Conservation (phyloP, 805 yeast species). For the Saccharomyces kudriavzevii region DNA sequence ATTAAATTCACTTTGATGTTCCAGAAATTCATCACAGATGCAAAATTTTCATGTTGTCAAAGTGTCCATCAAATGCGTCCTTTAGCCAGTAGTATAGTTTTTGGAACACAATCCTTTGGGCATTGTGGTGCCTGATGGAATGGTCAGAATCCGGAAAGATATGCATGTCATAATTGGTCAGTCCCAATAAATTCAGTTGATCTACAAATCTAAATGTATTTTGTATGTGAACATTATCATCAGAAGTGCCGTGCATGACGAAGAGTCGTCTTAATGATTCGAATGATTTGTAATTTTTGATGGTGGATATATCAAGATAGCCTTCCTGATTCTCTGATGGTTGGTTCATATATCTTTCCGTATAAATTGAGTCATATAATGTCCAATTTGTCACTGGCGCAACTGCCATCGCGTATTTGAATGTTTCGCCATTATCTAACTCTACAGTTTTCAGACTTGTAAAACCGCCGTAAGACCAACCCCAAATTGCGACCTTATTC, state of each 20-base stretch:
- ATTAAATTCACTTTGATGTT: not conserved
- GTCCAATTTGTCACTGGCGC: slow-evolving; percentile 82
- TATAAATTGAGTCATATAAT: slow-evolving; percentile 67
- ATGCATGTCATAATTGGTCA: slow-evolving; percentile 78
- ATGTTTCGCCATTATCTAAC: slow-evolving; percentile 50
- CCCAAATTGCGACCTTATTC: slow-evolving; percentile 64
- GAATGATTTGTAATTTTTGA: slow-evolving; percentile 38
- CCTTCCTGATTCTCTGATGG: slow-evolving; percentile 44
- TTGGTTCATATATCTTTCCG: slow-evolving; percentile 65
- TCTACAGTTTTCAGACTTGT: slow-evolving; percentile 68
- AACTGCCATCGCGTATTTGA: slow-evolving; percentile 71
- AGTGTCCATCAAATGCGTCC: slow-evolving; percentile 44
- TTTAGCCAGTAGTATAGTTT: slow-evolving; percentile 62
- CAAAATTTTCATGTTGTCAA: slow-evolving; percentile 9
- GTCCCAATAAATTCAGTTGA: slow-evolving; percentile 39
- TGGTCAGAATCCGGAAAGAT: slow-evolving; percentile 93
- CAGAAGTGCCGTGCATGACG: slow-evolving; percentile 76
- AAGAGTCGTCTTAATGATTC: slow-evolving; percentile 47
- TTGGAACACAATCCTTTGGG: slow-evolving; percentile 62
- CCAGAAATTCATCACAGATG: not conserved
- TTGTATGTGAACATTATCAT: slow-evolving; percentile 76
- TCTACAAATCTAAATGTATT: slow-evolving; percentile 59
- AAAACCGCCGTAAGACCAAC: slow-evolving; percentile 86
- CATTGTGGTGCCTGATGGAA: slow-evolving; percentile 70
- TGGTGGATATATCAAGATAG: slow-evolving; percentile 39